Evolutionary conservation across 129 eudicot genomes (phyloP).

Genomic region (Flaveria linearis): DNA sequence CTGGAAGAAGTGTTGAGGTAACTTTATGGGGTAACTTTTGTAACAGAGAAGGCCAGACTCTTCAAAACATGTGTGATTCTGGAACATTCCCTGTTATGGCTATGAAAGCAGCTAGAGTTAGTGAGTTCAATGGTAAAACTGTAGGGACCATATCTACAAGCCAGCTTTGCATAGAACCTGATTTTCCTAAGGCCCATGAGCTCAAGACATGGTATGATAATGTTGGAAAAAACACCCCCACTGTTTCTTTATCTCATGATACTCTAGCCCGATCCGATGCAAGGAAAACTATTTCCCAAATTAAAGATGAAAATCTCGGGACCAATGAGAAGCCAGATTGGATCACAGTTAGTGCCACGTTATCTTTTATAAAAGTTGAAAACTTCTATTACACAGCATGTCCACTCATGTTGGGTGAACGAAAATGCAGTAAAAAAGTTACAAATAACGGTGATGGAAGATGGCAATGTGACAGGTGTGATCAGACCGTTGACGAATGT

Average conservation of each 20-base stretch:
- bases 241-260: slow-evolving; percentile 61
- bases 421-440: slow-evolving; percentile 85
- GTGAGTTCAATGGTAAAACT: slow-evolving; percentile 67
- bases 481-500: slow-evolving; percentile 60
- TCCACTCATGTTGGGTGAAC: slow-evolving; percentile 56
- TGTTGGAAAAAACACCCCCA: slow-evolving; percentile 55
- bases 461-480: slow-evolving; percentile 91
- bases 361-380: slow-evolving; percentile 48
- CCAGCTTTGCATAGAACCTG: slow-evolving; percentile 73
- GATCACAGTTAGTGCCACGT: slow-evolving; percentile 60
- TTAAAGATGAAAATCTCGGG: slow-evolving; percentile 87
- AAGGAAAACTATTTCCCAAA: slow-evolving; percentile 74
- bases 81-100: slow-evolving; percentile 80
- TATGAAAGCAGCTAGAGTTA: slow-evolving; percentile 67
- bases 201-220: slow-evolving; percentile 68
- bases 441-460: slow-evolving; percentile 79
- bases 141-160: slow-evolving; percentile 76
- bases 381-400: slow-evolving; percentile 84
- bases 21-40: slow-evolving; percentile 96
- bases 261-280: slow-evolving; percentile 45
- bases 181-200: slow-evolving; percentile 68
- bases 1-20: slow-evolving; percentile 85
- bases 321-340: slow-evolving; percentile 90
- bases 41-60: slow-evolving; percentile 72
- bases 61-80: slow-evolving; percentile 66